These are phyloP conservation scores for Fagopyrum homotropicum DNA, from an alignment of 148 eudicot species.

Conservation along the genomic window DNA sequence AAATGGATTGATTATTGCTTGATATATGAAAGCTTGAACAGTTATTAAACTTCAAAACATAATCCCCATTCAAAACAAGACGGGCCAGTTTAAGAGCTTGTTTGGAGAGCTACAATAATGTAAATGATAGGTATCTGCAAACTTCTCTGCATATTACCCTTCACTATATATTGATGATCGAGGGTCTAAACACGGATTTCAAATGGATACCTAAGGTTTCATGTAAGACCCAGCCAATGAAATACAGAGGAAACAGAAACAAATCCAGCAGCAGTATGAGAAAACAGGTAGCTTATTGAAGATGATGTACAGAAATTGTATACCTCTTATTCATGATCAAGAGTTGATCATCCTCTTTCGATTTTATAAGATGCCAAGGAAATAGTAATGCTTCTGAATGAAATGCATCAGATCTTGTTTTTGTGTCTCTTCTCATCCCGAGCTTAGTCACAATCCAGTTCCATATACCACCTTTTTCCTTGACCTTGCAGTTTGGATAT, in stretches of 20 bases:
- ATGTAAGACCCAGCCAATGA: not conserved
- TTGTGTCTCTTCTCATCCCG: conserved; percentile 28
- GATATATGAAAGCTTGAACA: not conserved
- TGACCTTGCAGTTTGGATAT: conserved; percentile 37
- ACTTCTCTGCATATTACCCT: not conserved
- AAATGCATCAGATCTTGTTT: conserved; percentile 32
- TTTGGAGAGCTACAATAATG: not conserved
- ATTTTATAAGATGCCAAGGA: conserved; percentile 85
- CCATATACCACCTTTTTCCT: conserved; percentile 44
- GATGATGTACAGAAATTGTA: conserved; percentile 8
- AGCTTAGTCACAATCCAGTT: conserved; percentile 59
- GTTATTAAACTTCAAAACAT: not conserved
- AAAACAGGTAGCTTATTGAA: not conserved
- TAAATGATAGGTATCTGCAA: not conserved
- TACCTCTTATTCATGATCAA: conserved; percentile 65
- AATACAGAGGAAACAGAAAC: not conserved
- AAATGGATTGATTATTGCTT: not conserved
- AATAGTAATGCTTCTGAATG: conserved; percentile 46
- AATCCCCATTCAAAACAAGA: not conserved
- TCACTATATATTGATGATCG: not conserved
- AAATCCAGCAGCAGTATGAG: not conserved
- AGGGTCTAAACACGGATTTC: not conserved
- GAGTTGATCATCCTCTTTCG: conserved; percentile 32
- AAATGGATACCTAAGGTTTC: not conserved
- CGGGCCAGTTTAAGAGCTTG: not conserved